Evolutionary conservation across 768 basidiomycete species (phyloP), one percentile per base, ranked within the genome.

Genomic region (Coprinopsis marcescibilis): DNA sequence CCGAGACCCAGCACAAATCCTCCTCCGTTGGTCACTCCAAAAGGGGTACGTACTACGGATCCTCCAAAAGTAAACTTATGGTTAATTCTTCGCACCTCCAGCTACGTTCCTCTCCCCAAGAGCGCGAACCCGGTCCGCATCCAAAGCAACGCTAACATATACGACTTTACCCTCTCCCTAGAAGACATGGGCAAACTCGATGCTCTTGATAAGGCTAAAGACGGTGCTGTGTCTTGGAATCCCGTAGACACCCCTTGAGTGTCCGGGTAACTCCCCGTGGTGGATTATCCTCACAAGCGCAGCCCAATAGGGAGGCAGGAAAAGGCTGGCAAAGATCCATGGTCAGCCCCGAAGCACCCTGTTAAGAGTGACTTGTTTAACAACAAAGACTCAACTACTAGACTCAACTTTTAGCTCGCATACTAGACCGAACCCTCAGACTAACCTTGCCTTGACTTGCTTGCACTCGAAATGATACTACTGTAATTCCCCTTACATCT

Each of bases 1-100:
- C 33, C 77, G 78, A 45, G 77, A 82, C 33, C 75, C 77, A 3
- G 82, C 90, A 14, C 93, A 96, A 57, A 71, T 95, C 36, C 75
- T 96, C 13, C 67, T 96, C 46, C 78, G 94, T 19, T 96, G 92
- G 89, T 93, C 90, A 23, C 67, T 97, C 29, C 93, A 96, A 61
- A 79, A 76, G 57, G 81, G 82, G 86, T 87, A 55, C 40, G 77
- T 65, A 32, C 38, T 8, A 24, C n/a, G 29, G 7, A 17, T 27
- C 25, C 5, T 14, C 25, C 20, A 34, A 23, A 5, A 14, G 33
- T n/a, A 37, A 37, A 27, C 12, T 14, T 20, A 27, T 34, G 27
- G 34, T 38, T 29, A 43, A 42, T 34, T 29, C 15, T 37, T 23
- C 13, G 21, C 30, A 42, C 15, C n/a, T 21, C 12, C 49, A 92